phyloP scores from a whole-genome alignment of 192 early-diverging fungal species.

The Backusella tuberculispora region DNA sequence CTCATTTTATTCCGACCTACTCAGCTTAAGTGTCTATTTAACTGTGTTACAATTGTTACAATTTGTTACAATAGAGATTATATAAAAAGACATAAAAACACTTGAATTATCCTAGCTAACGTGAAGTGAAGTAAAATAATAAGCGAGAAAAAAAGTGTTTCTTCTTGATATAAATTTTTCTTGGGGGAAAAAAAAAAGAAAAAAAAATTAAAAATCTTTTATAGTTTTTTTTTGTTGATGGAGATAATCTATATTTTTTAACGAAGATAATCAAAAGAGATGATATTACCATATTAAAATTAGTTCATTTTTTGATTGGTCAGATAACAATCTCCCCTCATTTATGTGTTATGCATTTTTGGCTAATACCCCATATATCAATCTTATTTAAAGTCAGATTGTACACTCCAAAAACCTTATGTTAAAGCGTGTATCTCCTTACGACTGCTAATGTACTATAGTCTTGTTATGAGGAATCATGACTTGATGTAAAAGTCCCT shows the following conservation, averaged over 20 bases:
- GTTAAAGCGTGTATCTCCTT: background rate
- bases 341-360: conserved; percentile 10
- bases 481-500: too few relatives aligned
- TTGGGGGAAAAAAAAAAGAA: conserved; percentile 1
- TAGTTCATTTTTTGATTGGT: background rate
- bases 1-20: background rate
- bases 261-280: conserved; percentile 12
- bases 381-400: background rate
- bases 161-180: background rate
- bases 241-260: conserved; percentile 2
- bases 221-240: conserved; percentile 4
- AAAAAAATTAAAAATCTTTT: conserved; percentile 4
- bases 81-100: background rate
- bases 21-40: background rate
- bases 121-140: background rate
- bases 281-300: background rate
- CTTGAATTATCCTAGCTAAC: background rate
- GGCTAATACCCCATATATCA: background rate
- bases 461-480: too few relatives aligned
- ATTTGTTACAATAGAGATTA: background rate
- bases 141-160: background rate
- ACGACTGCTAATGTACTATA: too few relatives aligned
- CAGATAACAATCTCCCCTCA: background rate
- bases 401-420: background rate
- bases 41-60: conserved; percentile 10